Evolutionary conservation across 805 yeast genomes (phyloP).

Genomic region (Starmerella asiatica): DNA sequence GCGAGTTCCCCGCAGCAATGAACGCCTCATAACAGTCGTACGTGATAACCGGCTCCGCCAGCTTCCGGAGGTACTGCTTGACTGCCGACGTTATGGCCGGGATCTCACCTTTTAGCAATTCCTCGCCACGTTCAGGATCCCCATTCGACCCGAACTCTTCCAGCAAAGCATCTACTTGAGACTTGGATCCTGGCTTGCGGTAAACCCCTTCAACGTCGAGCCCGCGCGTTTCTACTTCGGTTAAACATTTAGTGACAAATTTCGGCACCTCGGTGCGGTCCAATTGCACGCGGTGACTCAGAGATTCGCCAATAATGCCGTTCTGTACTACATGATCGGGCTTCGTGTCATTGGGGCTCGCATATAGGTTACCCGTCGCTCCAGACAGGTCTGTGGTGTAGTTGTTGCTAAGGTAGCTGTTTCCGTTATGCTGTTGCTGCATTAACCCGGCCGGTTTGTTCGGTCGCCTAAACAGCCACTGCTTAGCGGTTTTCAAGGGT

Average conservation of each 20-base stretch:
- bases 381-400: constrained; percentile 1
- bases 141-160: constrained; percentile 27
- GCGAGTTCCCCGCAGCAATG: constrained; percentile 37
- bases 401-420: constrained; percentile 1
- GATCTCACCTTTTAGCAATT: constrained; percentile 46
- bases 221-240: constrained; percentile 67
- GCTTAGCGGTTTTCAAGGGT: constrained; percentile 11
- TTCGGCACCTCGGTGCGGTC: constrained; percentile 55
- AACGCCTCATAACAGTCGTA: constrained; percentile 52
- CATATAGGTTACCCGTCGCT: not conserved
- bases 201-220: constrained; percentile 75
- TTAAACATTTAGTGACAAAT: constrained; percentile 55
- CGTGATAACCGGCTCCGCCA: constrained; percentile 77
- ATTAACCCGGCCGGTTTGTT: constrained; percentile 1
- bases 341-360: not conserved
- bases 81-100: constrained; percentile 77
- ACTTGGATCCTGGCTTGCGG: constrained; percentile 72
- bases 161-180: constrained; percentile 42
- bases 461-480: constrained; percentile 16
- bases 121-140: constrained; percentile 24
- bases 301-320: constrained; percentile 30
- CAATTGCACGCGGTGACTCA: constrained; percentile 46
- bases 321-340: not conserved
- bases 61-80: constrained; percentile 70
- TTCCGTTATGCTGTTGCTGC: not conserved